A percentile compares a stretch with the other conserved stretches of the same genome.
Conservation (phyloP, 139 green algal genomes). For the Chlorella sp. region DNA sequence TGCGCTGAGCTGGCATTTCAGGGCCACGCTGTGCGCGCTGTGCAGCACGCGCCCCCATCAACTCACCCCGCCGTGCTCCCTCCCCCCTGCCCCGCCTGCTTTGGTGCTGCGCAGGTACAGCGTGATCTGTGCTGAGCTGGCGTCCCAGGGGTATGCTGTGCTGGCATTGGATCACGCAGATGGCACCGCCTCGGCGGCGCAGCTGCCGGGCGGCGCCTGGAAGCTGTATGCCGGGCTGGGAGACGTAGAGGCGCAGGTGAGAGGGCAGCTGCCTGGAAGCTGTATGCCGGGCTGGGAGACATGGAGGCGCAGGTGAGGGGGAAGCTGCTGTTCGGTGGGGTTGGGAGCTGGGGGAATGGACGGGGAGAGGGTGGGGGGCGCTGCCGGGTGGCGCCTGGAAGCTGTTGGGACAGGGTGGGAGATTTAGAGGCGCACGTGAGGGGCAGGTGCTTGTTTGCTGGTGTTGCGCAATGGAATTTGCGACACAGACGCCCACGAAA, state of each 20-base stretch:
- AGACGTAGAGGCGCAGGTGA: conserved; percentile 18
- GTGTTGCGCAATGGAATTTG: too few species aligned
- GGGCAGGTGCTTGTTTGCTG: too few species aligned
- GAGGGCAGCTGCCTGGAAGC: not conserved
- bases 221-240: conserved; percentile 38
- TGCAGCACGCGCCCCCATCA: too few species aligned
- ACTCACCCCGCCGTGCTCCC: not conserved
- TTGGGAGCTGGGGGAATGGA: not conserved
- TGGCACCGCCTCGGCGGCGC: conserved; percentile 50
- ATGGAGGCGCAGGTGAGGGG: conserved; percentile 3
- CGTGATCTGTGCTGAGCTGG: conserved; percentile 69
- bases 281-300: conserved; percentile 27
- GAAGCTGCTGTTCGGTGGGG: too few species aligned
- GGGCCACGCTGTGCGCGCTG: too few species aligned
- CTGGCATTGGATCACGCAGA: conserved; percentile 77
- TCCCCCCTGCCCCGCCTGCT: too few species aligned
- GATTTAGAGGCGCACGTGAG: too few species aligned
- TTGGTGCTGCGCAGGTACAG: conserved; percentile 49
- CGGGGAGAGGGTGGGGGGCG: not conserved
- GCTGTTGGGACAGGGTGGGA: too few species aligned
- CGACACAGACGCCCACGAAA: too few species aligned
- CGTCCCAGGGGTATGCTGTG: conserved; percentile 69
- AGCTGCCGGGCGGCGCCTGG: conserved; percentile 46
- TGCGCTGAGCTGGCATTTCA: too few species aligned
- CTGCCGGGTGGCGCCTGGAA: too few species aligned